Conservation (phyloP, 2,329 filamentous ascomycete species). For the Pestalotiopsis sp. region DNA sequence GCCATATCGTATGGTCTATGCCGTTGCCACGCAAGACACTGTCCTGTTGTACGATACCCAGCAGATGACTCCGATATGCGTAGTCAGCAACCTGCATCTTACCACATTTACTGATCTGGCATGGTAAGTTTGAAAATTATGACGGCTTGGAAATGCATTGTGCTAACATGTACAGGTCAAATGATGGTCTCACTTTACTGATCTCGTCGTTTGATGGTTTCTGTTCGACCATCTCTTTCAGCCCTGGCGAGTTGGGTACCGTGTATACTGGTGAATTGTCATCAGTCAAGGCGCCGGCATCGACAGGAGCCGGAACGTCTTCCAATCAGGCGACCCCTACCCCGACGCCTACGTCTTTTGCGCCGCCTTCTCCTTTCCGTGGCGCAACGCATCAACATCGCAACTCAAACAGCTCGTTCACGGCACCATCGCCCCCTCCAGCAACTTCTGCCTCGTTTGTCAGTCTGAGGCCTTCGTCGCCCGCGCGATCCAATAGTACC, state of each 20-base stretch:
- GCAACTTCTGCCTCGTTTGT: constrained; percentile 54
- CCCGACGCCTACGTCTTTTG: constrained; percentile 61
- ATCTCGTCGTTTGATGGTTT: constrained; percentile 99
- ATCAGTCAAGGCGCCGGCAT: constrained; percentile 47
- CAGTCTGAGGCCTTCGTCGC: constrained; percentile 72
- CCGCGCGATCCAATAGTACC: constrained; percentile 81
- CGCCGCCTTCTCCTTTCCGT: constrained; percentile 62
- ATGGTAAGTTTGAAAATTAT: constrained; percentile 64
- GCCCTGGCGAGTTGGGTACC: constrained; percentile 81
- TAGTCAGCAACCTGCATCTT: constrained; percentile 96
- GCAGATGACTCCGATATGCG: constrained; percentile 88
- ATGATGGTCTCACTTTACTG: constrained; percentile 76
- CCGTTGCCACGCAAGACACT: constrained; percentile 94
- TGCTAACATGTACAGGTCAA: constrained; percentile 56
- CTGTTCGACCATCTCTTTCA: constrained; percentile 88
- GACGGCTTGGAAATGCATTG: background rate
- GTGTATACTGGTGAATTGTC: constrained; percentile 71
- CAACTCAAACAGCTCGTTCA: constrained; percentile 59
- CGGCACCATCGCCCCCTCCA: constrained; percentile 60
- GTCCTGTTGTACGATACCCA: constrained; percentile 96
- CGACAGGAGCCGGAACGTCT: constrained; percentile 40
- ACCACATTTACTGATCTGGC: constrained; percentile 96
- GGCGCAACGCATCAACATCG: constrained; percentile 57
- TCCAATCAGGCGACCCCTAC: constrained; percentile 72
- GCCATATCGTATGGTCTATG: constrained; percentile 93